phyloP scores from a whole-genome alignment of 495 filamentous ascomycete species.

The Chaetomium fimeti region DNA sequence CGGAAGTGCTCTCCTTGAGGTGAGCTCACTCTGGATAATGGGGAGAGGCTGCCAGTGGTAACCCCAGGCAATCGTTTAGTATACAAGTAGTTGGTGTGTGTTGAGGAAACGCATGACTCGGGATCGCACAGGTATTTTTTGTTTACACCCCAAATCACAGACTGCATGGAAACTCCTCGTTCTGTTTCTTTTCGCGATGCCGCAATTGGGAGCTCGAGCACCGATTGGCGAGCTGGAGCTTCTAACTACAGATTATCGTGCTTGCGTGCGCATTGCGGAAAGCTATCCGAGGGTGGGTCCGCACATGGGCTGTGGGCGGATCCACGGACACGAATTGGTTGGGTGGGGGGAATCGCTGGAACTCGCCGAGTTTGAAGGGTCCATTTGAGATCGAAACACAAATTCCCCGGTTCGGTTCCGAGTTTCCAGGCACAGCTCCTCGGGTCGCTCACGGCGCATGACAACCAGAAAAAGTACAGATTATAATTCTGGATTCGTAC shows the following conservation, averaged over 20 bases:
- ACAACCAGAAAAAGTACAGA: no score
- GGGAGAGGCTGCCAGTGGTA: no score
- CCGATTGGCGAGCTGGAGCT: neutral
- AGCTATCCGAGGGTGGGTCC: conserved; percentile 1
- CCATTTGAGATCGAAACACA: conserved; percentile 1
- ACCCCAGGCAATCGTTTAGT: no score
- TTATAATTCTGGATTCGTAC: no score
- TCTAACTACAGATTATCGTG: no score
- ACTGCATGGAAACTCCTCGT: no score
- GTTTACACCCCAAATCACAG: no score
- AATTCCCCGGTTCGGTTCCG: neutral
- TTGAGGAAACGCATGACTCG: no score
- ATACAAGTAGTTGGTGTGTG: no score
- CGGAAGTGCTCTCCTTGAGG: neutral
- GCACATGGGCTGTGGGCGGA: neutral
- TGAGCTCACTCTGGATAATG: no score
- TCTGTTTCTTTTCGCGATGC: neutral
- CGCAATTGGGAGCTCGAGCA: neutral
- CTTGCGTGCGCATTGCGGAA: neutral
- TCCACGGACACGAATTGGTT: neutral
- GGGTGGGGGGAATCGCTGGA: neutral
- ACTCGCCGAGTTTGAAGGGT: neutral
- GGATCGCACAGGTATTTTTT: no score
- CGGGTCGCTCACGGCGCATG: neutral
- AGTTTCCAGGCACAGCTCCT: neutral